phyloP scores from a whole-genome alignment of 345 rosid species.

The Eucalyptus erythrocorys region DNA sequence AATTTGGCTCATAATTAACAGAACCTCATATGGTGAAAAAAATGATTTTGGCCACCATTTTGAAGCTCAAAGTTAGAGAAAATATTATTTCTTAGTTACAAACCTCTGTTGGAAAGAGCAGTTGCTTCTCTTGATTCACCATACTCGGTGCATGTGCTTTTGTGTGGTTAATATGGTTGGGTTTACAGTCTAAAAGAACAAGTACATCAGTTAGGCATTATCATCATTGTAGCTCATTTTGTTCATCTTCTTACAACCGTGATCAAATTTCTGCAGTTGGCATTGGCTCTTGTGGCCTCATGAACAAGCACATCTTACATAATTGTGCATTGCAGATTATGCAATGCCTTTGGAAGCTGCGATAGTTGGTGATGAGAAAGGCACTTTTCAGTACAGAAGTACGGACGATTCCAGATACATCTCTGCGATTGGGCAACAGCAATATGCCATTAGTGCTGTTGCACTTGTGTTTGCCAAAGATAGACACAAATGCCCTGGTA shows the following conservation, averaged over 20 bases:
- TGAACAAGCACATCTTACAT: background rate
- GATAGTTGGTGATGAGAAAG: conserved; percentile 55
- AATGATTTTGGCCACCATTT: background rate
- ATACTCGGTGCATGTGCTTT: background rate
- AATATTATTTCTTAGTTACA: background rate
- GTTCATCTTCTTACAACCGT: background rate
- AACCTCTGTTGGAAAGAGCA: background rate
- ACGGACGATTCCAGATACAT: conserved; percentile 7
- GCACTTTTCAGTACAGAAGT: conserved; percentile 27
- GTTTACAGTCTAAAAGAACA: background rate
- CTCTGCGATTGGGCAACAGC: background rate
- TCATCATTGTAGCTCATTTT: background rate
- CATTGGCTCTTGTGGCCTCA: background rate
- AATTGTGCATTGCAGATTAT: conserved; percentile 35
- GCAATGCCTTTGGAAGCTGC: conserved; percentile 59
- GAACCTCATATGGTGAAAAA: background rate
- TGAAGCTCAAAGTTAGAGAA: background rate
- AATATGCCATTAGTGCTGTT: conserved; percentile 12
- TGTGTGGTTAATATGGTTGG: background rate
- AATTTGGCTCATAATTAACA: background rate
- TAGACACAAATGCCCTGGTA: conserved; percentile 46
- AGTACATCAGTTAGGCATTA: background rate
- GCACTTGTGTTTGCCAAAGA: conserved; percentile 75
- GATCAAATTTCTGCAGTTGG: background rate
- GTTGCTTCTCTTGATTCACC: background rate